Base-by-base conservation (phyloP, 805 yeast genomes). In the Wickerhamiella lipophila region DNA sequence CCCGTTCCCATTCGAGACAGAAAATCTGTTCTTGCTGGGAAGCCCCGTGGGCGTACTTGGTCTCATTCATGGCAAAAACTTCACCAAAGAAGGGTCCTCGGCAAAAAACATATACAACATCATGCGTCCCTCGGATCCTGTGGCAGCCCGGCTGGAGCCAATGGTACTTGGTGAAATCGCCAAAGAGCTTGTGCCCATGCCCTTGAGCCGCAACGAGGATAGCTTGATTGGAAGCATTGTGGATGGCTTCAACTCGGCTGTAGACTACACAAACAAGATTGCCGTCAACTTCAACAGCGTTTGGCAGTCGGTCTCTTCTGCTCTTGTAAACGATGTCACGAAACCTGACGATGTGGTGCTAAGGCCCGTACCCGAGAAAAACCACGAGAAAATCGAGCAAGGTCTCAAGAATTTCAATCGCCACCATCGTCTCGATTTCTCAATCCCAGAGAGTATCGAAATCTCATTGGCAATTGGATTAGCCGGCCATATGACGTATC, bases 41-140 rank as follows among this genome's bases (percentile, higher is more conserved):
- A 85, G 95, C 1, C 98, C 97, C 0, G 75, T 83, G 30, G 96
- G 96, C 1, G 78, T 86, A 18, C 83, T 88, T 64, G 81, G 83
- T 62, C 67, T 89, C 27, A 73, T 92, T 36, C 79, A 77, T 54
- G 75, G 80, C 41, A 73, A 73, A 66, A 68, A 18, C 48, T 60
- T 39, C 46, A 48, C 42, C 35, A 50, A 46, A 43, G 35, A 46
- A 21, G 35, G 35, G 21, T 50, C 53, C 25, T 72, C 71, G 27
- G 79, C 82, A 53, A 62, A 66, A 5, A 77, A 79, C 55, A 63
- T 83, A 39, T 92, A 82, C 66, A 89, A 89, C 60, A 66, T 92
- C 5, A 86, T 83, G 66, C 94, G 89, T 56, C 84, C 89, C 0
- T 81, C 94, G 55, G 98, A 89, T 60, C 95, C 96, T 0, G 80